Evolutionary conservation across 2,329 filamentous ascomycete genomes (phyloP).

Genomic region (Aspergillus versicolor): DNA sequence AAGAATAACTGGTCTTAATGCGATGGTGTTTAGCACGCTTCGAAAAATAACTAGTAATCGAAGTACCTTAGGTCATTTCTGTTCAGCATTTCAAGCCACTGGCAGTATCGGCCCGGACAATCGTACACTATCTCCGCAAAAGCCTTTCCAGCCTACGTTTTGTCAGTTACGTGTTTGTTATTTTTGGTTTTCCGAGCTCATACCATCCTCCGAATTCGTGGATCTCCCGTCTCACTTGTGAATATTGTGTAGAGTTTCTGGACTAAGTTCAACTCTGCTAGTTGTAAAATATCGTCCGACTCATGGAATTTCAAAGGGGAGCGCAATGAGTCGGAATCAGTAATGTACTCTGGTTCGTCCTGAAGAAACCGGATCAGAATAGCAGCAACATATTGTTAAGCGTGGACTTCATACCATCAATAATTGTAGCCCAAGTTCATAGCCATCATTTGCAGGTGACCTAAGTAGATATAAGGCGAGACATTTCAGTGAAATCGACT

Average conservation of each 20-base stretch:
- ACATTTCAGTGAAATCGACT: constrained; percentile 12
- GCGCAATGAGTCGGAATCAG: neutral
- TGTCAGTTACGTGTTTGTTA: constrained; percentile 9
- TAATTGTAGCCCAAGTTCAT: constrained; percentile 17
- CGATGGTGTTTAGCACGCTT: neutral
- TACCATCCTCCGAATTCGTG: constrained; percentile 21
- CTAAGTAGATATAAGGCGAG: constrained; percentile 18
- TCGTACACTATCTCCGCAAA: constrained; percentile 22
- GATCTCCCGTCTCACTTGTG: neutral
- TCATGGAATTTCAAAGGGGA: constrained; percentile 2
- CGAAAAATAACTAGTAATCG: neutral
- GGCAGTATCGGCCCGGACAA: constrained; percentile 8
- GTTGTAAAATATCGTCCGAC: neutral
- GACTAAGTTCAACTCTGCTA: constrained; percentile 6
- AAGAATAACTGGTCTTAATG: neutral
- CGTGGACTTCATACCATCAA: constrained; percentile 17
- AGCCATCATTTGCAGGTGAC: constrained; percentile 1
- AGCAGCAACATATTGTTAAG: neutral
- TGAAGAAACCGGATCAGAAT: constrained; percentile 10
- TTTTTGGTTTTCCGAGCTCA: neutral
- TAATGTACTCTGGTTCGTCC: constrained; percentile 10
- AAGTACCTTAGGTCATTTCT: constrained; percentile 1
- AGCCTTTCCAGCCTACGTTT: constrained; percentile 24
- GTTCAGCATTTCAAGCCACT: neutral
- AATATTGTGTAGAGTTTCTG: constrained; percentile 11